These are phyloP conservation scores for Termitomyces sp. DNA, from an alignment of 768 basidiomycete genomes.

Conservation along the genomic window DNA sequence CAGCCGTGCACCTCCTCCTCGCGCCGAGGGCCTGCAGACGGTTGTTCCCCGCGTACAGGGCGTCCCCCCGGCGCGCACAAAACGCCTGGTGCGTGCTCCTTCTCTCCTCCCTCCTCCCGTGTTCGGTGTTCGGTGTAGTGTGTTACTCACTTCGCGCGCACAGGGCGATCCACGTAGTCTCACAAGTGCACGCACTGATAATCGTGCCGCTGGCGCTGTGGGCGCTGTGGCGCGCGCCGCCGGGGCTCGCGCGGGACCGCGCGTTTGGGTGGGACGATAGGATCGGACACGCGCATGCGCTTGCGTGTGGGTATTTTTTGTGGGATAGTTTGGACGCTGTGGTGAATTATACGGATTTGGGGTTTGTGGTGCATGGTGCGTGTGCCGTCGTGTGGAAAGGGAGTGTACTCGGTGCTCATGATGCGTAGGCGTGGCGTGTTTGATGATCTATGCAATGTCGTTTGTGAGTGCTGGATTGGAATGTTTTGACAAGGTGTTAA, in stretches of 20 bases:
- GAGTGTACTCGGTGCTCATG: no score
- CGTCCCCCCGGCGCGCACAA: conserved; percentile 37
- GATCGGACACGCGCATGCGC: conserved; percentile 55
- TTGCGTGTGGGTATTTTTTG: conserved; percentile 79
- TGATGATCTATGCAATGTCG: conserved; percentile 58
- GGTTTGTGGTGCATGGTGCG: conserved; percentile 75
- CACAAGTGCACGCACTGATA: conserved; percentile 66
- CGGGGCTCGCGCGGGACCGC: conserved; percentile 50
- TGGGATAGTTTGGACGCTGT: conserved; percentile 79
- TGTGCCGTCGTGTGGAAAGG: background rate
- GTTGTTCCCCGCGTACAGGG: conserved; percentile 49
- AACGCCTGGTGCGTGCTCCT: conserved; percentile 64
- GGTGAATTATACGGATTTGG: conserved; percentile 62
- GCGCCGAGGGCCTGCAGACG: conserved; percentile 48
- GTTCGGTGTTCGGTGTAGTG: no score
- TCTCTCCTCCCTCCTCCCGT: no score
- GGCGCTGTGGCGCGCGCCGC: conserved; percentile 35
- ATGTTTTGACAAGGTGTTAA: background rate
- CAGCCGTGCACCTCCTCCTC: conserved; percentile 49
- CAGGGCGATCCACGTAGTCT: conserved; percentile 70
- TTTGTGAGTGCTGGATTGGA: conserved; percentile 46
- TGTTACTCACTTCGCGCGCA: no score
- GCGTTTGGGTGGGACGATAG: conserved; percentile 71
- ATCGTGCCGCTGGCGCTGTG: conserved; percentile 60
- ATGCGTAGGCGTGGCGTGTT: conserved; percentile 51